A percentile compares a stretch with the other conserved stretches of the same genome.
phyloP scores from a whole-genome alignment of 176 grass and related monocot species.

The Eremochloa ophiuroides region DNA sequence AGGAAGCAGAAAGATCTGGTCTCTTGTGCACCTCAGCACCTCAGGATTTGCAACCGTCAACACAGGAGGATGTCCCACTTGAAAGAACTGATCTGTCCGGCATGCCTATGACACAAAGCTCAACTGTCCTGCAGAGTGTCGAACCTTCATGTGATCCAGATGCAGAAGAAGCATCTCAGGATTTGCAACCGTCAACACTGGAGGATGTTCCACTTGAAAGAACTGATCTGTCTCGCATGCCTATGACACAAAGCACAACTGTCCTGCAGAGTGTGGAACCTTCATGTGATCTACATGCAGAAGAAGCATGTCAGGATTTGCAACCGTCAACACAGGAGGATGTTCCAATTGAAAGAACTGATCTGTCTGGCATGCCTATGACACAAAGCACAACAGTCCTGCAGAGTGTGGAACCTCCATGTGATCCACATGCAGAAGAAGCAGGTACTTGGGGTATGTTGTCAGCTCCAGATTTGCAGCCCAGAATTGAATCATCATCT shows the following conservation, averaged over 20 bases:
- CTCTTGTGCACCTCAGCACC: background rate
- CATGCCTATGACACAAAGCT: background rate
- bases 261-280: background rate
- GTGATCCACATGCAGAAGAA: background rate
- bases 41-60: constrained; percentile 9
- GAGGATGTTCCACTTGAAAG: constrained; percentile 6
- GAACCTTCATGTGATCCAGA: background rate
- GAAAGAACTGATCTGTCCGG: constrained; percentile 7
- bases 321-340: constrained; percentile 7
- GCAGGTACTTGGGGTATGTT: background rate
- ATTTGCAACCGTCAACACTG: constrained; percentile 2
- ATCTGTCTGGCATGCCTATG: background rate
- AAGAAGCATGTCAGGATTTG: background rate
- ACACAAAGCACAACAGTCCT: background rate
- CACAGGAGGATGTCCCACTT: background rate
- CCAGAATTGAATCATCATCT: constrained; percentile 6
- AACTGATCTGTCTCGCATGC: background rate
- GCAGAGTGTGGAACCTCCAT: background rate
- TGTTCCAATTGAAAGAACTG: constrained; percentile 5
- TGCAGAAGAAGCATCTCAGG: constrained; percentile 1
- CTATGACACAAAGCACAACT: background rate
- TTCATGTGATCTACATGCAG: background rate
- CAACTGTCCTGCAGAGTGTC: background rate
- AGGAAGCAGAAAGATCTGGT: constrained; percentile 10
- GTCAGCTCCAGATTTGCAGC: background rate